These are phyloP conservation scores for Harrya chromipes DNA, from an alignment of 768 basidiomycete genomes.

Conservation along the genomic window DNA sequence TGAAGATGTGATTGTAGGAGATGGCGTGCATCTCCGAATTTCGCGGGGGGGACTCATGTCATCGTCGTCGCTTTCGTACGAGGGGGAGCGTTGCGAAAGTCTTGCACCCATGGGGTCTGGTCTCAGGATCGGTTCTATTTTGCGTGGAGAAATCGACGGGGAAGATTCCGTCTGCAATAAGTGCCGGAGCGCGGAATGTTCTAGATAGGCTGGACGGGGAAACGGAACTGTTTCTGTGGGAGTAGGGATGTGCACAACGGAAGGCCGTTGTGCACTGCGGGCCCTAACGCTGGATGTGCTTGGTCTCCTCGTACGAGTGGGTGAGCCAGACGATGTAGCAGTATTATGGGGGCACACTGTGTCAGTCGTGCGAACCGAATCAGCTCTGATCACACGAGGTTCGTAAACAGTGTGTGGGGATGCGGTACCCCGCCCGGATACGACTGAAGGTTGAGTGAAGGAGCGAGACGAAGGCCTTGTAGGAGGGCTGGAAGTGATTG, in stretches of 20 bases:
- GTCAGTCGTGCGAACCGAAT: slow-evolving; percentile 42
- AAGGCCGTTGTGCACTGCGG: slow-evolving; percentile 22
- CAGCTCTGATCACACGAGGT: slow-evolving; percentile 67
- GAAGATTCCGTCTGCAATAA: slow-evolving; percentile 54
- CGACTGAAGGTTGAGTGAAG: slow-evolving; percentile 35
- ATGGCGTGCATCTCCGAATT: slow-evolving; percentile 25
- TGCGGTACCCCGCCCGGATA: slow-evolving; percentile 31
- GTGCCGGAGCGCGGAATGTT: slow-evolving; percentile 70
- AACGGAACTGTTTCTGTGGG: slow-evolving; percentile 41
- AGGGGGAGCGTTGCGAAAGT: slow-evolving; percentile 36
- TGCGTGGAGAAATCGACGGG: slow-evolving; percentile 38
- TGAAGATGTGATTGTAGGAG: slow-evolving; percentile 24
- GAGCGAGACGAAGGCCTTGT: slow-evolving; percentile 44
- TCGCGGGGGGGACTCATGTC: slow-evolving; percentile 51
- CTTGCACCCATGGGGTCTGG: slow-evolving; percentile 19
- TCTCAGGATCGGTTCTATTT: slow-evolving; percentile 31
- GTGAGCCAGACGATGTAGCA: slow-evolving; percentile 41
- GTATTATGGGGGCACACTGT: slow-evolving; percentile 36
- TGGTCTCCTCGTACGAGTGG: slow-evolving; percentile 46
- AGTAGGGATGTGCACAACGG: slow-evolving; percentile 29
- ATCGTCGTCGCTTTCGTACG: slow-evolving; percentile 68
- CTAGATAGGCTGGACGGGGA: slow-evolving; percentile 70
- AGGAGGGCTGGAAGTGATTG: slow-evolving; percentile 35
- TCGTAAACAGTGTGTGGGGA: slow-evolving; percentile 43
- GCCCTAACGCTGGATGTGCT: slow-evolving; percentile 36